phyloP scores from a whole-genome alignment of 352 stramenopile genomes.

The Phytophthora macrochlamydospora region DNA sequence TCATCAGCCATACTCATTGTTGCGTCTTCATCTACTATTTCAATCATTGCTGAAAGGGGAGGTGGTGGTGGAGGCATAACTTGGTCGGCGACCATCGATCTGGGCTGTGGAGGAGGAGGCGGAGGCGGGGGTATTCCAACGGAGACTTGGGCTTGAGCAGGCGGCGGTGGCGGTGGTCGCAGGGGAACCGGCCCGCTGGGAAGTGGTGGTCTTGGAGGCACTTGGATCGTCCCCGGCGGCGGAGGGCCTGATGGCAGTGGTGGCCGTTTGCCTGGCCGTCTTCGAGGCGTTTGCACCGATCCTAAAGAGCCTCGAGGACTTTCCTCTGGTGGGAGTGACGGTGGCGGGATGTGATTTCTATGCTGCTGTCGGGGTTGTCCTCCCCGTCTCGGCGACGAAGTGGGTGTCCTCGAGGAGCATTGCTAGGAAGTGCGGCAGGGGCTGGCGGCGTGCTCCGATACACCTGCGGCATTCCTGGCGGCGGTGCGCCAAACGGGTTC shows the following conservation, averaged over 20 bases:
- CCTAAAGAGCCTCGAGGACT: conserved; percentile 6
- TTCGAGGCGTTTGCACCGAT: conserved; percentile 17
- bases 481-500: conserved; percentile 76
- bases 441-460: conserved; percentile 48
- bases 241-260: conserved; percentile 58
- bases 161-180: conserved; percentile 47
- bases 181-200: conserved; percentile 41
- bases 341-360: conserved; percentile 9
- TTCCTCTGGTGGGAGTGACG: background rate
- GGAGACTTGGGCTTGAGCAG: conserved; percentile 15
- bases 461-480: conserved; percentile 64
- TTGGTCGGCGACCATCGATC: background rate
- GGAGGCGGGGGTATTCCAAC: conserved; percentile 14
- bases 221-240: conserved; percentile 63
- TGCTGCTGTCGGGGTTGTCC: conserved; percentile 17
- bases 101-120: conserved; percentile 16
- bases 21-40: conserved; percentile 2
- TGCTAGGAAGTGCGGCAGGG: background rate
- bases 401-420: conserved; percentile 6
- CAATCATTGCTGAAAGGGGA: background rate
- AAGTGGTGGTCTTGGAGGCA: conserved; percentile 61
- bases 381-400: conserved; percentile 11
- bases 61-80: conserved; percentile 2
- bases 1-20: conserved; percentile 17
- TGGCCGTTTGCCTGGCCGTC: conserved; percentile 65